Conservation (phyloP, 495 filamentous ascomycete species). For the Evernia prunastri region DNA sequence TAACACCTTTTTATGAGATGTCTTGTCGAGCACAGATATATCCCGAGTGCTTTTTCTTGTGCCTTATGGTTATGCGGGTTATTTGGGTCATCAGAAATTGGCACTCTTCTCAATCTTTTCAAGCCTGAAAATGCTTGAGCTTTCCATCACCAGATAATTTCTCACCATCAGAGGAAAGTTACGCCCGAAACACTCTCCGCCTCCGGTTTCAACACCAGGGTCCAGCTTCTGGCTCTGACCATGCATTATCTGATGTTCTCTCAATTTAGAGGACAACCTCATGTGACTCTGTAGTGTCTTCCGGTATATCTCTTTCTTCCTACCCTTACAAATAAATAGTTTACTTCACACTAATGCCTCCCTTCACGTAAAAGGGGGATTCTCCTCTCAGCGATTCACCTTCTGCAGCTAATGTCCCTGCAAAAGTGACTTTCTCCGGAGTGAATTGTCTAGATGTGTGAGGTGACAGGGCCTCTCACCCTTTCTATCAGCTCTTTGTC, state of each 20-base stretch:
- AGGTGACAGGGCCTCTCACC: neutral
- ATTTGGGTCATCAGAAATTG: neutral
- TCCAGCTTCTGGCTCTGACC: neutral
- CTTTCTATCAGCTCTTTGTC: neutral
- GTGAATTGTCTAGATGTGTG: neutral
- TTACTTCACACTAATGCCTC: neutral
- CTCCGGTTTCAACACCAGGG: neutral
- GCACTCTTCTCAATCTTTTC: neutral
- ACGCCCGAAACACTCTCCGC: neutral
- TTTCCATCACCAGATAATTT: neutral
- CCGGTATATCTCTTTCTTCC: neutral
- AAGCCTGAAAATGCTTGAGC: neutral
- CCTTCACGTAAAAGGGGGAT: neutral
- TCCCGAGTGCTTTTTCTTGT: neutral
- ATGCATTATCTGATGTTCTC: neutral
- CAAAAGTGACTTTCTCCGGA: neutral
- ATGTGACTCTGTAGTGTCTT: neutral
- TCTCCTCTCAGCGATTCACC: neutral
- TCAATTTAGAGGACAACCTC: neutral
- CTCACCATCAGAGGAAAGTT: too few relatives aligned
- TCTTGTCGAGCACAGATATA: neutral
- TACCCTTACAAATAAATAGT: neutral
- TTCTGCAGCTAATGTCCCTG: neutral
- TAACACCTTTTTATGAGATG: neutral
- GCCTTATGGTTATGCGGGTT: neutral